These are phyloP conservation scores for Diaporthe helianthi DNA, from an alignment of 2,329 filamentous ascomycete species.

Conservation along the genomic window DNA sequence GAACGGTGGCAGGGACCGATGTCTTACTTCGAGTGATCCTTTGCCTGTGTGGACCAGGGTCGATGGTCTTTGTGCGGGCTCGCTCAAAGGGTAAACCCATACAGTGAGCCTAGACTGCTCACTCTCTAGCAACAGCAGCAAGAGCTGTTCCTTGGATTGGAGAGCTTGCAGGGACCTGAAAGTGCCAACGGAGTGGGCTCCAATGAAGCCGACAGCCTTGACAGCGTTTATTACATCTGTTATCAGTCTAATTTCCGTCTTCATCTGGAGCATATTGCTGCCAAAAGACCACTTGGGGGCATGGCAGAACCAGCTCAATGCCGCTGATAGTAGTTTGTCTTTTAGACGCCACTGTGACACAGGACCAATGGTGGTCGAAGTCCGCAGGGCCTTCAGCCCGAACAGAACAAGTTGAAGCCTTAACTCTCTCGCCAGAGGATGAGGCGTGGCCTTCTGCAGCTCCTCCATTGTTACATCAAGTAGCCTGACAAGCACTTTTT, in stretches of 20 bases:
- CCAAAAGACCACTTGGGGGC: conserved; percentile 93
- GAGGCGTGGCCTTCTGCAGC: conserved; percentile 72
- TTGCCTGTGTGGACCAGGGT: conserved; percentile 51
- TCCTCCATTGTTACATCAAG: conserved; percentile 80
- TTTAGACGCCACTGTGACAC: conserved; percentile 82
- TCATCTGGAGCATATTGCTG: conserved; percentile 90
- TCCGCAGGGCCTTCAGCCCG: conserved; percentile 77
- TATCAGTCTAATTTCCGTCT: conserved; percentile 86
- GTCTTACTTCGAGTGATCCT: conserved; percentile 48
- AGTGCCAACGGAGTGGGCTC: conserved; percentile 57
- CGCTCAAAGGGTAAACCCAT: conserved; percentile 84
- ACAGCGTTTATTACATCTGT: conserved; percentile 75
- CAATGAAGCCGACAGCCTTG: conserved; percentile 68
- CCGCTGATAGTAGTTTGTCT: conserved; percentile 86
- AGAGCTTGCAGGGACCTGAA: conserved; percentile 74
- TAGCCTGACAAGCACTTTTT: conserved; percentile 81
- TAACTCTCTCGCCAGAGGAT: conserved; percentile 90
- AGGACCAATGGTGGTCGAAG: conserved; percentile 70
- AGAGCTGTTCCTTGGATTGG: conserved; percentile 81
- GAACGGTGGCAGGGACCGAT: background rate
- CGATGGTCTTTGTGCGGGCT: conserved; percentile 54
- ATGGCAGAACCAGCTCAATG: conserved; percentile 85
- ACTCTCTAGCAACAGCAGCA: conserved; percentile 80
- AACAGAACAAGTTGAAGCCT: conserved; percentile 89
- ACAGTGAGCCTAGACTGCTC: conserved; percentile 85